These are phyloP conservation scores for Leccinum broughii DNA, from an alignment of 768 basidiomycete species.

Conservation along the genomic window DNA sequence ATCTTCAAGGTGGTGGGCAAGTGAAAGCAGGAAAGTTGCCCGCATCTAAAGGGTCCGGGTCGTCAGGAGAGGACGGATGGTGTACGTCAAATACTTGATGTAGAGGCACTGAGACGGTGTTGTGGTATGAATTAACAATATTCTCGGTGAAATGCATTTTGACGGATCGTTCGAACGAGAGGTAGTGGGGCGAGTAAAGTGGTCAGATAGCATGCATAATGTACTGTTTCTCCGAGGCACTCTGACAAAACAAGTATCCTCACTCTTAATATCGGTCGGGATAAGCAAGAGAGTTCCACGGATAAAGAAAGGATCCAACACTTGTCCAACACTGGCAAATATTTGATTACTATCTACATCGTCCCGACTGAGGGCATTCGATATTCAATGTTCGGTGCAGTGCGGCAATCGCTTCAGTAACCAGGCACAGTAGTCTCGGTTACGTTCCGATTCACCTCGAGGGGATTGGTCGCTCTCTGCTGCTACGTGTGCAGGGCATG, in stretches of 20 bases:
- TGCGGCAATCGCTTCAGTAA: background rate
- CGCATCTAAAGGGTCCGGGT: conserved; percentile 11
- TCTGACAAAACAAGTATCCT: background rate
- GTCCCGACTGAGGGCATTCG: no score
- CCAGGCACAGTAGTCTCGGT: background rate
- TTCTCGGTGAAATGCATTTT: background rate
- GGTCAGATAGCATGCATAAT: background rate
- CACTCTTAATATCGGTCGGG: no score
- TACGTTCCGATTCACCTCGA: background rate
- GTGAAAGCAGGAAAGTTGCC: conserved; percentile 15
- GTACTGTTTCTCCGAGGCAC: background rate
- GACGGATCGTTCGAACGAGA: background rate
- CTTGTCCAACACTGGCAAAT: no score
- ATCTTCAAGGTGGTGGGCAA: conserved; percentile 6
- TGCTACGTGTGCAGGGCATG: background rate
- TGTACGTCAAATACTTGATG: conserved; percentile 12
- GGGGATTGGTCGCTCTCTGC: background rate
- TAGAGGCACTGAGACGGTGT: background rate
- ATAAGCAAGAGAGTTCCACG: no score
- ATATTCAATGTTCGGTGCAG: no score
- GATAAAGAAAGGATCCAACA: no score
- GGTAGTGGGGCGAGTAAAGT: background rate
- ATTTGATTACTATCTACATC: no score
- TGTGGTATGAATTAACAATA: conserved; percentile 1
- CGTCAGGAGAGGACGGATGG: conserved; percentile 18